phyloP scores from a whole-genome alignment of 805 yeast species.

The Candida xiaguanensis region DNA sequence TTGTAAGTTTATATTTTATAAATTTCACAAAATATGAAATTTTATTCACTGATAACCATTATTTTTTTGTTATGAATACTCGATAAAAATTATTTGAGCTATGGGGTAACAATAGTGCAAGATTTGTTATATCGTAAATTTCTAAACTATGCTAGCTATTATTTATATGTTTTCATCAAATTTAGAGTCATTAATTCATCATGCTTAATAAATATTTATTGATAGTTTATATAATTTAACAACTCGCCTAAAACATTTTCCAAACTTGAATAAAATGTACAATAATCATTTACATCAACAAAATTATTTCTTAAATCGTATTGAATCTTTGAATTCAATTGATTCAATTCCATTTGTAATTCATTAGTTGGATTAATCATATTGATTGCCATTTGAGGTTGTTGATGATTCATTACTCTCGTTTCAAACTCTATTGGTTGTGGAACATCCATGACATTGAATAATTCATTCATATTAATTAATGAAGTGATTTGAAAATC shows the following conservation, averaged over 20 bases:
- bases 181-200: too few species aligned
- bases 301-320: constrained; percentile 41
- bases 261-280: constrained; percentile 40
- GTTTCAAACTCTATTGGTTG: constrained; percentile 23
- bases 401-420: not conserved
- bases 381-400: constrained; percentile 1
- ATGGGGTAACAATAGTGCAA: too few species aligned
- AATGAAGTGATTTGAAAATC: constrained; percentile 39
- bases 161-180: too few species aligned
- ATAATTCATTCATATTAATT: constrained; percentile 38
- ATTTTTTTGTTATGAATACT: too few species aligned
- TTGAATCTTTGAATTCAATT: constrained; percentile 34
- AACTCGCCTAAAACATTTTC: constrained; percentile 38
- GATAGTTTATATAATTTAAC: constrained; percentile 28
- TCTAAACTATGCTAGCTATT: too few species aligned
- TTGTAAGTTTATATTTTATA: too few species aligned
- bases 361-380: constrained; percentile 9
- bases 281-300: constrained; percentile 42
- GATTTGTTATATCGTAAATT: too few species aligned
- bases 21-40: too few species aligned
- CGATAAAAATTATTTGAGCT: too few species aligned
- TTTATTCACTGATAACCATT: too few species aligned
- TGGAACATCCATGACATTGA: constrained; percentile 41
- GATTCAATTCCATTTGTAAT: constrained; percentile 24
- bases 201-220: not conserved